Evolutionary conservation across 164 flowering plant species (phyloP).

Genomic region (Stephania yunnanensis): DNA sequence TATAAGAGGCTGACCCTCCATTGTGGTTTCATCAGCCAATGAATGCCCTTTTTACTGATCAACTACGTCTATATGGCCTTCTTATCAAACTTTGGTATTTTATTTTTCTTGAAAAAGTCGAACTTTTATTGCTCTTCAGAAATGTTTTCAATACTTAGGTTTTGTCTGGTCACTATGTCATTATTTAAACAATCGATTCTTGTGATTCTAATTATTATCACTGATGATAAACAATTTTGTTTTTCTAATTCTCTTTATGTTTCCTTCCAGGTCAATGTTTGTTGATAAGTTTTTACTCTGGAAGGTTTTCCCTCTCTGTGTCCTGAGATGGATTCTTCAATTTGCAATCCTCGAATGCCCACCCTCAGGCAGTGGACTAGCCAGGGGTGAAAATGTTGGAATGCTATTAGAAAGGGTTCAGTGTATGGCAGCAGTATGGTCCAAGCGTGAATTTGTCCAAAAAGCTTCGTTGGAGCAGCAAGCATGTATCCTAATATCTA

Average conservation of each 20-base stretch:
- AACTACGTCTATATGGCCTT: no score
- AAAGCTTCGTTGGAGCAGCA: conserved; percentile 80
- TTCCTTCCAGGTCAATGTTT: conserved; percentile 63
- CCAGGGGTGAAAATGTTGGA: conserved; percentile 25
- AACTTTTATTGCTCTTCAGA: no score
- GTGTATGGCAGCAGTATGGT: conserved; percentile 62
- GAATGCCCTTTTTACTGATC: no score
- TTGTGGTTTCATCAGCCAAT: no score
- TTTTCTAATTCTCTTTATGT: conserved; percentile 2
- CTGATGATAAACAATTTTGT: not conserved
- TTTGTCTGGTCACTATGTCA: no score
- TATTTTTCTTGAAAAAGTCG: no score
- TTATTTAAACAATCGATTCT: not conserved
- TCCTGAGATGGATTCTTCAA: conserved; percentile 89
- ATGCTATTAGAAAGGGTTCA: conserved; percentile 46
- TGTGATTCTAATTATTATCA: not conserved
- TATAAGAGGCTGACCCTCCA: no score
- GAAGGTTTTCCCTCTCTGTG: conserved; percentile 84
- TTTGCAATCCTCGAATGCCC: conserved; percentile 68
- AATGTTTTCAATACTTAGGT: no score
- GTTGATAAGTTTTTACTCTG: conserved; percentile 79
- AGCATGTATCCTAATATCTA: conserved; percentile 74
- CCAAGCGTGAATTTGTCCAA: conserved; percentile 76
- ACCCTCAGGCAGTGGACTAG: conserved; percentile 28
- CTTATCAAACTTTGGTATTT: no score